These are phyloP conservation scores for Chenopodium album DNA, from an alignment of 148 eudicot genomes.

Conservation along the genomic window DNA sequence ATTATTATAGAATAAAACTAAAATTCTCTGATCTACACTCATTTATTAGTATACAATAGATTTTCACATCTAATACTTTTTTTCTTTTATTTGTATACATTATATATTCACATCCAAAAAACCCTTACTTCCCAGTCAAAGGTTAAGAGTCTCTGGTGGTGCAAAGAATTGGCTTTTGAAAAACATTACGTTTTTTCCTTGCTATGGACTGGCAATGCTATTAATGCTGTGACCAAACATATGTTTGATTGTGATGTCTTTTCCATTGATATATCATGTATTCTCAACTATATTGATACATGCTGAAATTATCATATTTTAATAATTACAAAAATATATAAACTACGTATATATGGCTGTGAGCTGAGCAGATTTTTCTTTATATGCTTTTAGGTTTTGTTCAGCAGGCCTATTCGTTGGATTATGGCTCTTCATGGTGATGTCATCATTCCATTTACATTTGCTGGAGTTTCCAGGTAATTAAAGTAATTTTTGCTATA, in stretches of 20 bases:
- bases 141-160: neutral
- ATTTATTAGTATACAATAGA: no score
- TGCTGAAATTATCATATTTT: neutral
- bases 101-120: slow-evolving; percentile 1
- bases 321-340: neutral
- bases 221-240: neutral
- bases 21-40: no score
- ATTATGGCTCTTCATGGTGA: slow-evolving; percentile 95
- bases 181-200: neutral
- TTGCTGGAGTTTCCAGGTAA: slow-evolving; percentile 83
- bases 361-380: slow-evolving; percentile 10
- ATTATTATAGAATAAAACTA: no score
- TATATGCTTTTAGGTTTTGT: slow-evolving; percentile 51
- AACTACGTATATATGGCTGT: neutral
- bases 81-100: neutral
- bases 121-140: neutral
- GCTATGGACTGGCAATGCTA: neutral
- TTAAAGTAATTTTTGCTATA: neutral
- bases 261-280: neutral
- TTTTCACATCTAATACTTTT: neutral
- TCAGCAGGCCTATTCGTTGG: slow-evolving; percentile 98
- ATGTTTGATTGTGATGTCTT: neutral
- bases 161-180: neutral
- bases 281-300: neutral
- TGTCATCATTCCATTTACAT: slow-evolving; percentile 66